These are phyloP conservation scores for Starmera stellimalicola DNA, from an alignment of 1,139 yeast genomes.

Conservation along the genomic window DNA sequence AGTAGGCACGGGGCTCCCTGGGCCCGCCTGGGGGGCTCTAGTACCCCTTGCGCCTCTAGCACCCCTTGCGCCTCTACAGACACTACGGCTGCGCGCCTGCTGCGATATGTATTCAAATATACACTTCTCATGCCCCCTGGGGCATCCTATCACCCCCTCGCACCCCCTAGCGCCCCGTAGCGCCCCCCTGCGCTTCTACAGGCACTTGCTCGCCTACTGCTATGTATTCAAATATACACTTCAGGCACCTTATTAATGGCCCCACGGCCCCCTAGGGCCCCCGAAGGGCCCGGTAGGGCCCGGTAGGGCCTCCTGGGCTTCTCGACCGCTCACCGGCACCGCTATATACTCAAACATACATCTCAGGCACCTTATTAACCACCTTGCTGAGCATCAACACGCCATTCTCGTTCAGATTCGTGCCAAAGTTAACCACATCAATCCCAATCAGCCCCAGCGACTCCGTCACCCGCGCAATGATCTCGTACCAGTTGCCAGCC, in stretches of 20 bases:
- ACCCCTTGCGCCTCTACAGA: not conserved
- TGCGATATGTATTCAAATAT: not conserved
- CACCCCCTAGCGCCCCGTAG: no score
- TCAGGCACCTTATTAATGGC: conserved; percentile 22
- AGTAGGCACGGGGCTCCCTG: no score
- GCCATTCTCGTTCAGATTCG: conserved; percentile 23
- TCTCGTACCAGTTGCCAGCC: conserved; percentile 24
- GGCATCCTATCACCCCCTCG: no score
- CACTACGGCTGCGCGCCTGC: not conserved
- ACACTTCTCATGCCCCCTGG: not conserved
- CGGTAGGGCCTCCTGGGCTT: no score
- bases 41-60: no score
- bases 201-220: no score
- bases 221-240: conserved; percentile 9
- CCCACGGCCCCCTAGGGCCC: no score
- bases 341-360: conserved; percentile 8
- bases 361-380: conserved; percentile 21
- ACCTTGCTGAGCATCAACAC: conserved; percentile 24
- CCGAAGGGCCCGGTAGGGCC: no score
- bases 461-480: conserved; percentile 24
- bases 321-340: no score
- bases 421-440: conserved; percentile 25
- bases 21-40: no score
- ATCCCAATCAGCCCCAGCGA: conserved; percentile 23
- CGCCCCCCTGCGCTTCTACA: no score